phyloP scores from a whole-genome alignment of 2,329 filamentous ascomycete species.

The Claviceps sorghi region DNA sequence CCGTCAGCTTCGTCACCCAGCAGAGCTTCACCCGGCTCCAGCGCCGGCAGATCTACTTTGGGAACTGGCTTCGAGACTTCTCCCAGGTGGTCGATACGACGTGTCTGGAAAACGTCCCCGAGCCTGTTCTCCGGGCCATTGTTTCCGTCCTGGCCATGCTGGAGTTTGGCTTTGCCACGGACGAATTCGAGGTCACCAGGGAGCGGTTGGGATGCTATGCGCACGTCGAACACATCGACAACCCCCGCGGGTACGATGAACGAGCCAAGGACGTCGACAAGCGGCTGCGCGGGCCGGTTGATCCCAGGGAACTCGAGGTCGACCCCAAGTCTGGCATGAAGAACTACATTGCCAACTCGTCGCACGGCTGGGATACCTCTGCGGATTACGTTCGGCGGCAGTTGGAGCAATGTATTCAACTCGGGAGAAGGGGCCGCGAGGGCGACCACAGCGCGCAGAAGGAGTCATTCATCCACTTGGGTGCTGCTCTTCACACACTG shows the following conservation, averaged over 20 bases:
- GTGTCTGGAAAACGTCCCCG: conserved; percentile 16
- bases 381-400: conserved; percentile 63
- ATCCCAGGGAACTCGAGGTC: conserved; percentile 48
- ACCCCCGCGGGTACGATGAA: conserved; percentile 61
- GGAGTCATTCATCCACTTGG: conserved; percentile 55
- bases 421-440: conserved; percentile 50
- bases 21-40: conserved; percentile 24
- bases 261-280: conserved; percentile 63
- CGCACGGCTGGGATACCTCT: conserved; percentile 66
- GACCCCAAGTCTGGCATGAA: conserved; percentile 74
- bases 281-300: conserved; percentile 9
- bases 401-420: conserved; percentile 53
- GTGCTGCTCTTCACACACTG: conserved; percentile 56
- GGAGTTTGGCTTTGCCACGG: conserved; percentile 51
- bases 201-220: conserved; percentile 64
- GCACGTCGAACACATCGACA: conserved; percentile 56
- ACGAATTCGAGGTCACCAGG: conserved; percentile 65
- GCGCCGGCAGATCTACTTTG: conserved; percentile 23
- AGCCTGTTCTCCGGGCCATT: conserved; percentile 15
- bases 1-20: conserved; percentile 22
- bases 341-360: conserved; percentile 81
- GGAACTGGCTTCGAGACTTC: conserved; percentile 49
- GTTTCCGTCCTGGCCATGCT: conserved; percentile 17
- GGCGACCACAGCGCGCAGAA: conserved; percentile 41
- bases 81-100: conserved; percentile 60